Base-by-base conservation (phyloP, 768 basidiomycete species). In the Panellus pusillus region DNA sequence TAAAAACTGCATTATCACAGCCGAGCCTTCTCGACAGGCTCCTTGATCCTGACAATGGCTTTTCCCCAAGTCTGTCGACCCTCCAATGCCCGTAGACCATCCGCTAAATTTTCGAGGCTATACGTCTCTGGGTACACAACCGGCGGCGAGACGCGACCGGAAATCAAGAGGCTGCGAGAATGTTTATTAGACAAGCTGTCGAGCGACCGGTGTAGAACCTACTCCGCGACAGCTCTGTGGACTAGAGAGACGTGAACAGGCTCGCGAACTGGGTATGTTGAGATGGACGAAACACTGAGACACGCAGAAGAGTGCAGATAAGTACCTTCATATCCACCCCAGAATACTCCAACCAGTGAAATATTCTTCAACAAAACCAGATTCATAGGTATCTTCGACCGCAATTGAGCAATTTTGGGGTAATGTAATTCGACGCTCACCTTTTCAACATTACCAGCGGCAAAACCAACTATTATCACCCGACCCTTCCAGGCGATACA, bases 401-500 rank as follows among this genome's bases (percentile, higher is more conserved):
- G 11, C 12, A 17, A 17, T 24, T 57, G n/a, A 57, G 39, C 18
- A 15, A 15, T 42, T 38, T 41, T 28, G 24, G 24, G 24, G 2
- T 24, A 24, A 24, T 6, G 24, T 6, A 18, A 32, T 19, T 24
- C 24, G 6, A 27, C 17, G 50, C 66, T 9, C 44, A 89, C 87
- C 76, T 92, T 91, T 69, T 94, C 92, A 49, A 96, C 92, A 11
- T 76, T 70, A 4, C 91, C 91, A 8, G 80, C 89, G 3, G 89
- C 92, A 69, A 95, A 98, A 6, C 96, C 97, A 47, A 99, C 86
- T n/a, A 98, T 89, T 9, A 99, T 63, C 1, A 89, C 86, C 12
- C 96, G 82, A 1, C 95, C 93, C 68, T 95, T 94, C 86, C 95
- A 98, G 0, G 89, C 90, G 52, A 94, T 91, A 66, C 93, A 96